A percentile compares a stretch with the other conserved stretches of the same genome.
Conservation (phyloP, 1,139 yeast genomes). For the Blastobotrys apis region DNA sequence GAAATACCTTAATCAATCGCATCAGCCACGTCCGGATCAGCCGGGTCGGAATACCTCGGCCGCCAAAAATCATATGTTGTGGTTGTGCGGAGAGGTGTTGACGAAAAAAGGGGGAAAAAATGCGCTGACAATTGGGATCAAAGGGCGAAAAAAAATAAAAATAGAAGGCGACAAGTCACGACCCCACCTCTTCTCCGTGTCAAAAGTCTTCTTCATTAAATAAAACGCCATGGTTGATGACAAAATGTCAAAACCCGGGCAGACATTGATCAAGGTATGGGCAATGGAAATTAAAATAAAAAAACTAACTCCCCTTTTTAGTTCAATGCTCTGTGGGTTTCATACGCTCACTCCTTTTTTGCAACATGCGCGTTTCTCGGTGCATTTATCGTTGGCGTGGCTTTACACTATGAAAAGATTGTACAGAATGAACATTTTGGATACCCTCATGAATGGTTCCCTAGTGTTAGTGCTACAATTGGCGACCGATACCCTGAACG, state of each 20-base stretch:
- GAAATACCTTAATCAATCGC: too few species aligned
- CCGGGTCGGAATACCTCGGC: too few species aligned
- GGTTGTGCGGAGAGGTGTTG: too few species aligned
- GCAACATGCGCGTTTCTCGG: constrained; percentile 68
- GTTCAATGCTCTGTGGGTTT: constrained; percentile 60
- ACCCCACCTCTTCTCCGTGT: too few species aligned
- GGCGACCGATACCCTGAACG: constrained; percentile 97
- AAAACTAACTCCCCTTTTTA: neutral
- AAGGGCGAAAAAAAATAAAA: too few species aligned
- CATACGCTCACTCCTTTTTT: constrained; percentile 65
- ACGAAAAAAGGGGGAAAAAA: too few species aligned
- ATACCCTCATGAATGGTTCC: constrained; percentile 98
- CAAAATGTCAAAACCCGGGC: constrained; percentile 35
- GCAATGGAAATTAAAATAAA: neutral
- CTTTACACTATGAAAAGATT: constrained; percentile 77
- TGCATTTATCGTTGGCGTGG: constrained; percentile 69
- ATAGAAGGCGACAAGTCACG: too few species aligned
- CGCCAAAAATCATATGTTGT: too few species aligned
- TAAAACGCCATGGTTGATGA: constrained; percentile 23
- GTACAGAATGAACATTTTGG: constrained; percentile 82
- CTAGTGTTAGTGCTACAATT: constrained; percentile 92
- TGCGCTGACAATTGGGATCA: too few species aligned
- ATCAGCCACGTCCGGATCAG: too few species aligned
- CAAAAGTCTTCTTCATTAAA: too few species aligned
- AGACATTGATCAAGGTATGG: constrained; percentile 13